Base-by-base conservation (phyloP, 257 asterid genomes). In the Anisodus tanguticus region DNA sequence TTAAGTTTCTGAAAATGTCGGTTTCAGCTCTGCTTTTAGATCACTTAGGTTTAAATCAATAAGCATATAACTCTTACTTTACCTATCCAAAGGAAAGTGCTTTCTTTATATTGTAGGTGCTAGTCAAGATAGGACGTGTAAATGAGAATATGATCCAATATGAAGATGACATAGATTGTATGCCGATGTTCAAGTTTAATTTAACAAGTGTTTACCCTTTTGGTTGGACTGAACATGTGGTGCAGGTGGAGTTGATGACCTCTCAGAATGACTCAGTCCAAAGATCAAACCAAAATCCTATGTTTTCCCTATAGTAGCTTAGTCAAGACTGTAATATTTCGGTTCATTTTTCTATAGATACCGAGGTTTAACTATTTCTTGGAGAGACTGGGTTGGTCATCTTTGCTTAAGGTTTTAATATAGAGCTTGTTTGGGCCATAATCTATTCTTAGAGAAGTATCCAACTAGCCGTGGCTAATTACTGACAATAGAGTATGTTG, bases 141-240 rank as follows among this genome's bases (percentile, higher is more conserved):
- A 63, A 63, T 63, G 41, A 63, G 4, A 63, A 63, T 22, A 63
- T 12, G 41, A 8, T 63, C 69, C 39, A 9, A 63, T 63, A 22
- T 63, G 69, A 63, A 63, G 41, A 22, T 39, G 6, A 22, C 69
- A 63, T 63, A 22, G 39, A 63, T 63, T 8, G 16, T 26, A 22
- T 63, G 41, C 69, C 22, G 69, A 63, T 63, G 41, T 41, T 63
- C 41, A 22, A 22, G 26, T 63, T 22, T 10, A 22, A 63, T 63
- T 22, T 63, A 4, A 22, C 69, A 63, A 63, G 26, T 22, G 69
- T 22, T 35, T 63, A 63, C 69, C 41, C 69, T 63, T 63, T 63
- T 63, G 41, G 41, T 63, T 63, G 69, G 69, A 9, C 39, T 22
- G 69, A 22, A 63, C 69, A 63, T 63, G 69, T 63, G 69, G 72